These are phyloP conservation scores for Leucogyrophana mollusca DNA, from an alignment of 768 basidiomycete species.

Conservation along the genomic window DNA sequence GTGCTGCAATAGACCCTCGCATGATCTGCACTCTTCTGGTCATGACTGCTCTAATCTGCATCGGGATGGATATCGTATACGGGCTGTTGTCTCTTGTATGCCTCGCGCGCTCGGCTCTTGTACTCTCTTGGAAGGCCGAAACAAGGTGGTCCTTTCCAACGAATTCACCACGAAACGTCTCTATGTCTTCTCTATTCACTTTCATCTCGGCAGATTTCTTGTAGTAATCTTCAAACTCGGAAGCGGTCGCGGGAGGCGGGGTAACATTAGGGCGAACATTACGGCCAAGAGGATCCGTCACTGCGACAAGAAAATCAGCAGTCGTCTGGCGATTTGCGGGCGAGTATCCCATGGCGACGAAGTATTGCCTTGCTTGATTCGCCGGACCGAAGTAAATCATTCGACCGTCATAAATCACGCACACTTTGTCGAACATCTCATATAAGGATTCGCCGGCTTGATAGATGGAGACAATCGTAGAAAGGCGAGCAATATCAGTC, in stretches of 20 bases:
- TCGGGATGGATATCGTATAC: constrained; percentile 47
- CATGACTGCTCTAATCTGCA: constrained; percentile 49
- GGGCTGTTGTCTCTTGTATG: constrained; percentile 42
- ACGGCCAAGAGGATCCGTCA: constrained; percentile 66
- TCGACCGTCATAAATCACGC: constrained; percentile 57
- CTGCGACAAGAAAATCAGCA: constrained; percentile 58
- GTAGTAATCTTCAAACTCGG: constrained; percentile 56
- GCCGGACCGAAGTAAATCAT: constrained; percentile 63
- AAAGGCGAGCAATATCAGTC: constrained; percentile 49
- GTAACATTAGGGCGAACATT: constrained; percentile 38
- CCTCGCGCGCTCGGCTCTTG: constrained; percentile 50
- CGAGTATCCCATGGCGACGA: constrained; percentile 54
- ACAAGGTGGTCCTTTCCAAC: constrained; percentile 38
- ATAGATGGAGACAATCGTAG: constrained; percentile 82
- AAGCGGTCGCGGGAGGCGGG: constrained; percentile 48
- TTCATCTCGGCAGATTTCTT: constrained; percentile 36
- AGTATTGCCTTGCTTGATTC: constrained; percentile 53
- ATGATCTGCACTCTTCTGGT: constrained; percentile 46
- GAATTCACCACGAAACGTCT: constrained; percentile 40
- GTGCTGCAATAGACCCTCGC: constrained; percentile 34
- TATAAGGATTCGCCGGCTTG: constrained; percentile 77
- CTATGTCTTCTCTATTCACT: constrained; percentile 47
- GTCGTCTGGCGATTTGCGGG: constrained; percentile 60
- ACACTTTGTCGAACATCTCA: constrained; percentile 68
- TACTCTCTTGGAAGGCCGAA: constrained; percentile 51